A percentile compares a stretch with the other conserved stretches of the same genome.
Evolutionary conservation across 2,329 filamentous ascomycete species (phyloP).

Genomic region (Venturia effusa): DNA sequence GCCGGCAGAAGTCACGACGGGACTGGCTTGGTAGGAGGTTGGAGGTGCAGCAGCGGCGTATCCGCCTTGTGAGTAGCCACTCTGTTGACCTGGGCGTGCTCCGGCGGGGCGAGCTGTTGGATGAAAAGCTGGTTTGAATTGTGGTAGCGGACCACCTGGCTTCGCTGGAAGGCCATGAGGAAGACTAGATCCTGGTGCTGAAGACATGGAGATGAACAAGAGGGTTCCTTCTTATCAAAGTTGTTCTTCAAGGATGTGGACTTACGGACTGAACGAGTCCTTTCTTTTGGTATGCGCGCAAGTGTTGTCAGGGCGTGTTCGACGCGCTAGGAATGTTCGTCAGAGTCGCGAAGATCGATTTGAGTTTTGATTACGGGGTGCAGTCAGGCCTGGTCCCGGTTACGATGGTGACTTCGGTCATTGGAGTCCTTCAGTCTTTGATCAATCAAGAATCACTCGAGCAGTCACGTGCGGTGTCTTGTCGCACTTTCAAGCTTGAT

Average conservation of each 20-base stretch:
- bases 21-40: conserved; percentile 18
- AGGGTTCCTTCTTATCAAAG: not conserved
- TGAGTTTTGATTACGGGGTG: not conserved
- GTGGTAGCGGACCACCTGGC: conserved; percentile 6
- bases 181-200: not conserved
- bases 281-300: not conserved
- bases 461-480: too few species aligned
- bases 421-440: too few species aligned
- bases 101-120: not conserved
- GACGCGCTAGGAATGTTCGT: not conserved
- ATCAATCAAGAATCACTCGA: too few species aligned
- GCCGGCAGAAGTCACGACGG: conserved; percentile 15
- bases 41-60: conserved; percentile 1
- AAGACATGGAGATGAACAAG: conserved; percentile 1
- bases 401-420: too few species aligned
- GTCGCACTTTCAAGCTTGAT: too few species aligned
- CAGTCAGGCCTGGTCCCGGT: too few species aligned
- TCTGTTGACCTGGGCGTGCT: not conserved
- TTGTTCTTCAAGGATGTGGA: conserved; percentile 1
- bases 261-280: conserved; percentile 3
- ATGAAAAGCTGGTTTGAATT: not conserved
- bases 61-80: not conserved
- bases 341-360: not conserved
- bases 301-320: not conserved
- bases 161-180: conserved; percentile 3